A percentile compares a stretch with the other conserved stretches of the same genome.
phyloP scores from a whole-genome alignment of 2,329 filamentous ascomycete species.

The Ceratocystis harringtonii region DNA sequence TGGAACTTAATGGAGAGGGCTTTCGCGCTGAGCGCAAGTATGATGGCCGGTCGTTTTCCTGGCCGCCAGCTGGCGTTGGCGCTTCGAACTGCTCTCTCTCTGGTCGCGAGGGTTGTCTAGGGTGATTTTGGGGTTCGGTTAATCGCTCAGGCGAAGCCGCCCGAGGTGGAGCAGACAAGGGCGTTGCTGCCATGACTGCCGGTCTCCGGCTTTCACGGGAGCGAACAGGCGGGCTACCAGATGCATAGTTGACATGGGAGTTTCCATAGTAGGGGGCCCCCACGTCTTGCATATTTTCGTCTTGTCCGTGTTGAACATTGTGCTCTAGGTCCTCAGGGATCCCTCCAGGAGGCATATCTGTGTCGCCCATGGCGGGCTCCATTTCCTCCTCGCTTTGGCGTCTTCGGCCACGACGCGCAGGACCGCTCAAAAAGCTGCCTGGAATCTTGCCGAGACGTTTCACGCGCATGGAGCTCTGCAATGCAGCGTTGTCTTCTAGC shows the following conservation, averaged over 20 bases:
- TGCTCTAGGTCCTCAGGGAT: conserved; percentile 29
- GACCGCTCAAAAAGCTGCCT: conserved; percentile 65
- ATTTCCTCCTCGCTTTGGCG: conserved; percentile 53
- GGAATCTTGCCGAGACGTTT: conserved; percentile 62
- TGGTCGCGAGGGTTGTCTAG: conserved; percentile 18
- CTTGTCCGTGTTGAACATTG: conserved; percentile 26
- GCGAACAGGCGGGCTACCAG: conserved; percentile 41
- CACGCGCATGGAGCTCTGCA: conserved; percentile 60
- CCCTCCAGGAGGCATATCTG: conserved; percentile 23
- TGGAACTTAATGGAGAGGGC: conserved; percentile 10
- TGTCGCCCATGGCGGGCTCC: conserved; percentile 29
- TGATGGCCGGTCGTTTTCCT: conserved; percentile 69
- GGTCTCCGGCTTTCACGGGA: conserved; percentile 24
- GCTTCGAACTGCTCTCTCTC: neutral
- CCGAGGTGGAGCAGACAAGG: conserved; percentile 44
- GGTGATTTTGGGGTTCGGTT: neutral
- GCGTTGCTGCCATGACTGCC: conserved; percentile 24
- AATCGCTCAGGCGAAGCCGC: conserved; percentile 30
- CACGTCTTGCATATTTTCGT: conserved; percentile 23
- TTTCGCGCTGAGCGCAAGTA: conserved; percentile 35
- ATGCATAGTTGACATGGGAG: conserved; percentile 33
- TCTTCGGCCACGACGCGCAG: conserved; percentile 58
- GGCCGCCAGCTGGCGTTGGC: conserved; percentile 44
- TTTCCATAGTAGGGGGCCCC: conserved; percentile 31
- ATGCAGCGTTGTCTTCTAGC: conserved; percentile 47